These are phyloP conservation scores for Astraeus odoratus DNA, from an alignment of 768 basidiomycete species.

Conservation along the genomic window DNA sequence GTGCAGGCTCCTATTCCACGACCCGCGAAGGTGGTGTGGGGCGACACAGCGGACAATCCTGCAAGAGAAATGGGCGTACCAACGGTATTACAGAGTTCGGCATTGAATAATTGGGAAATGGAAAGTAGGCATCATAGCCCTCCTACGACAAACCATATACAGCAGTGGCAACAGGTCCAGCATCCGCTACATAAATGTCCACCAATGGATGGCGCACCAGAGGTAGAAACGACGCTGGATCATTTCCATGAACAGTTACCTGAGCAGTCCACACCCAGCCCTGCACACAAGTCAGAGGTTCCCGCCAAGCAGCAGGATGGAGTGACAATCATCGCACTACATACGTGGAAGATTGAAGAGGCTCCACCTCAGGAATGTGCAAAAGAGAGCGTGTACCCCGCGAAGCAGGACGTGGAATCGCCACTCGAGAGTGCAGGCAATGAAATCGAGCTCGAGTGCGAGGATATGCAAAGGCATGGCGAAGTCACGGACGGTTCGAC, in stretches of 20 bases:
- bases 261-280: not conserved
- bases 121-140: not conserved
- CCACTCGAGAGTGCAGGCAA: not conserved
- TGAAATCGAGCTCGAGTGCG: not conserved
- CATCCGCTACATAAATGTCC: not conserved
- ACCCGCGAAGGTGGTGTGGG: slow-evolving; percentile 1
- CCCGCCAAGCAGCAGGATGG: not conserved
- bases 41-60: slow-evolving; percentile 5
- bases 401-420: not conserved
- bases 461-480: not conserved
- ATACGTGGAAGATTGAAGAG: not conserved
- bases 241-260: not conserved
- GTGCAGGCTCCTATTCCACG: slow-evolving; percentile 6
- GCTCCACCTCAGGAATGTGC: not conserved
- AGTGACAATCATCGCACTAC: not conserved
- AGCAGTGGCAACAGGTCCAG: not conserved
- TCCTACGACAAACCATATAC: not conserved
- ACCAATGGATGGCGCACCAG: not conserved
- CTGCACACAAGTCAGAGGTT: not conserved
- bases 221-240: not conserved
- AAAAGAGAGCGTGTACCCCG: too few relatives aligned
- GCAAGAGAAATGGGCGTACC: not conserved
- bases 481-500: too few relatives aligned
- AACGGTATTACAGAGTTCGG: not conserved
- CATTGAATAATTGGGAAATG: not conserved